These are phyloP conservation scores for Dictyostelium gargantuum DNA, from an alignment of 208 protist genomes.

Conservation along the genomic window DNA sequence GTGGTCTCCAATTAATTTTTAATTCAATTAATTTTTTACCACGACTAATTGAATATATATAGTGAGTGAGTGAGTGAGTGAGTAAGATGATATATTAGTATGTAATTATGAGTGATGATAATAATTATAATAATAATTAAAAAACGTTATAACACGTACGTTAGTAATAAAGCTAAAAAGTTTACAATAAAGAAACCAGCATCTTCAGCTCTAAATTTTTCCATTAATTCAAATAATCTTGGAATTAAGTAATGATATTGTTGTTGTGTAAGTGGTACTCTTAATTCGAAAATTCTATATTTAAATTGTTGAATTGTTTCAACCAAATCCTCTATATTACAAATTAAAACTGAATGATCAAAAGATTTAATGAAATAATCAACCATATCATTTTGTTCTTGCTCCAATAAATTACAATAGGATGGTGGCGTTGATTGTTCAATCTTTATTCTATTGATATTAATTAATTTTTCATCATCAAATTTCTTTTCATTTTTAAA, in stretches of 20 bases:
- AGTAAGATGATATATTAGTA: too few relatives aligned
- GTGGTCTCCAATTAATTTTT: constrained; percentile 29
- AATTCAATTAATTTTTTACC: constrained; percentile 24
- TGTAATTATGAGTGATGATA: too few relatives aligned
- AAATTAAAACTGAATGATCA: neutral
- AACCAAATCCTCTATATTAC: neutral
- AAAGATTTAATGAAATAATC: neutral
- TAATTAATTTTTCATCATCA: neutral
- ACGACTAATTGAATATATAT: too few relatives aligned
- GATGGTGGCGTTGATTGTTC: neutral
- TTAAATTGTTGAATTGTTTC: neutral
- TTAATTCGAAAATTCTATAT: neutral
- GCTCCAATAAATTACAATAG: neutral
- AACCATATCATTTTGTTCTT: neutral
- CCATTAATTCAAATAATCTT: neutral
- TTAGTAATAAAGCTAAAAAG: neutral
- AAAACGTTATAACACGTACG: neutral
- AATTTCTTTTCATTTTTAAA: neutral
- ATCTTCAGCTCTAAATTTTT: neutral
- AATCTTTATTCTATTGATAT: neutral
- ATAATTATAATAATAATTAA: too few relatives aligned
- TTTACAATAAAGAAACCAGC: neutral
- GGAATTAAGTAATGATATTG: neutral
- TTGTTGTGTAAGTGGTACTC: neutral
- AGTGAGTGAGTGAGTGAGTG: too few relatives aligned